Percentiles rank a stretch among this genome's conserved stretches.
Conservation (phyloP, 495 filamentous ascomycete genomes). For the Xanthoparmelia taractica region DNA sequence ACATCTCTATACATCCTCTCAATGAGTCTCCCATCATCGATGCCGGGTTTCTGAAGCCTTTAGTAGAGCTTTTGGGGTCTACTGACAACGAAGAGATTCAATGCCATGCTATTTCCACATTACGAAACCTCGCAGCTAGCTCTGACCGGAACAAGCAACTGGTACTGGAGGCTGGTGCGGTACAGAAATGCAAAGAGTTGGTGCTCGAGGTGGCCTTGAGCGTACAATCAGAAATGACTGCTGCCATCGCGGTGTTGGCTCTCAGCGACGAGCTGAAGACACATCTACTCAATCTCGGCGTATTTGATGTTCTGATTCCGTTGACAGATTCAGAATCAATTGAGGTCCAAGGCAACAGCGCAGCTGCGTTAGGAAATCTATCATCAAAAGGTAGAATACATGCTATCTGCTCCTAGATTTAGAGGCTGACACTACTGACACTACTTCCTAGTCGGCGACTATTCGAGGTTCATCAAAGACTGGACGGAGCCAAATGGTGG, state of each 20-base stretch:
- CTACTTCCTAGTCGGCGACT: constrained; percentile 76
- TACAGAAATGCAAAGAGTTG: constrained; percentile 96
- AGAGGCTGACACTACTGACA: constrained; percentile 26
- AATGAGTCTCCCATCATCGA: constrained; percentile 99
- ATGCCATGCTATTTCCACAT: constrained; percentile 95
- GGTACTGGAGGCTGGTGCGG: constrained; percentile 89
- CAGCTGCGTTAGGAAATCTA: constrained; percentile 87
- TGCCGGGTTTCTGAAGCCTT: constrained; percentile 84
- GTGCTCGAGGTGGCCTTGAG: constrained; percentile 88
- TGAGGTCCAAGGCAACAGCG: constrained; percentile 97
- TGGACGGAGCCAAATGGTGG: constrained; percentile 90
- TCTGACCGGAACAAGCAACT: constrained; percentile 96
- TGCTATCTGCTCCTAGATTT: not conserved
- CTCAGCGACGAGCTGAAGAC: constrained; percentile 93
- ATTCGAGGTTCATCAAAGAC: constrained; percentile 88
- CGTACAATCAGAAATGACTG: constrained; percentile 98
- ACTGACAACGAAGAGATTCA: constrained; percentile 99
- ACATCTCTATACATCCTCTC: constrained; percentile 96
- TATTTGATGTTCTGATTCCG: constrained; percentile 94
- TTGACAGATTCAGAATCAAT: constrained; percentile 91
- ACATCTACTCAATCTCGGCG: constrained; percentile 82
- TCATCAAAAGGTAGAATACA: constrained; percentile 83
- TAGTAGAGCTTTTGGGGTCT: constrained; percentile 88
- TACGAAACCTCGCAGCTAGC: constrained; percentile 90
- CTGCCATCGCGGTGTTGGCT: constrained; percentile 94